Conservation (phyloP, 2,329 filamentous ascomycete genomes). For the Colletotrichum magnum region DNA sequence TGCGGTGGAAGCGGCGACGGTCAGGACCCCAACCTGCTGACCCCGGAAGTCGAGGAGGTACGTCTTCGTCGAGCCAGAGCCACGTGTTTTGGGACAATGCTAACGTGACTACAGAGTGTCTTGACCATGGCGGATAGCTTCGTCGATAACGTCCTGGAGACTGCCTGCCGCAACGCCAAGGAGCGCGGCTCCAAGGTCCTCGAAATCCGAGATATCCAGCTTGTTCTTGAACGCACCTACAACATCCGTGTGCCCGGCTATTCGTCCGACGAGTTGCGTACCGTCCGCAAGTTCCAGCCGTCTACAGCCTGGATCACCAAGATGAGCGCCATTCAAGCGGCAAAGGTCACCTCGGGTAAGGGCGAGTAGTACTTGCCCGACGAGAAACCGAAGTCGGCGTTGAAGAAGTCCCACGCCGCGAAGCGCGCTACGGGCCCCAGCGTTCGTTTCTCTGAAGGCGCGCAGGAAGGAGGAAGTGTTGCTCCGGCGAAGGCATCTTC, state of each 20-base stretch:
- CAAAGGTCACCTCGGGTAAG: constrained; percentile 82
- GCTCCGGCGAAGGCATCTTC: constrained; percentile 2
- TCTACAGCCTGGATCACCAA: constrained; percentile 93
- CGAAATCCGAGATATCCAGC: constrained; percentile 88
- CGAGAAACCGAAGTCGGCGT: constrained; percentile 16
- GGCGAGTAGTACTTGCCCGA: constrained; percentile 59
- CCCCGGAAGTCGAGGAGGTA: constrained; percentile 97
- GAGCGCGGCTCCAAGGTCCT: constrained; percentile 91
- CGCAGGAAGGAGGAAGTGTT: constrained; percentile 4
- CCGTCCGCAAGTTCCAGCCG: constrained; percentile 93
- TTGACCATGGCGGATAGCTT: constrained; percentile 94
- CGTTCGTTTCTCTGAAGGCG: constrained; percentile 25
- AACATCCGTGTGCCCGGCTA: constrained; percentile 96
- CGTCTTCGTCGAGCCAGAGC: too few relatives aligned
- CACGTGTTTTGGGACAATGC: background rate
- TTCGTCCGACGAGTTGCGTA: constrained; percentile 92
- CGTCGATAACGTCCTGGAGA: constrained; percentile 89
- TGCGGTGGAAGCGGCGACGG: constrained; percentile 83
- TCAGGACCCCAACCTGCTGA: constrained; percentile 82
- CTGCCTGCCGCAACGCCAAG: constrained; percentile 92
- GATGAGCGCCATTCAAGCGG: constrained; percentile 96
- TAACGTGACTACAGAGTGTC: constrained; percentile 73
- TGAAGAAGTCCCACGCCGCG: constrained; percentile 5
- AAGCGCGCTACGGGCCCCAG: constrained; percentile 12
- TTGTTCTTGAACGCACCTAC: constrained; percentile 86